These are phyloP conservation scores for Sporothrix curviconia DNA, from an alignment of 2,329 filamentous ascomycete genomes.

Conservation along the genomic window DNA sequence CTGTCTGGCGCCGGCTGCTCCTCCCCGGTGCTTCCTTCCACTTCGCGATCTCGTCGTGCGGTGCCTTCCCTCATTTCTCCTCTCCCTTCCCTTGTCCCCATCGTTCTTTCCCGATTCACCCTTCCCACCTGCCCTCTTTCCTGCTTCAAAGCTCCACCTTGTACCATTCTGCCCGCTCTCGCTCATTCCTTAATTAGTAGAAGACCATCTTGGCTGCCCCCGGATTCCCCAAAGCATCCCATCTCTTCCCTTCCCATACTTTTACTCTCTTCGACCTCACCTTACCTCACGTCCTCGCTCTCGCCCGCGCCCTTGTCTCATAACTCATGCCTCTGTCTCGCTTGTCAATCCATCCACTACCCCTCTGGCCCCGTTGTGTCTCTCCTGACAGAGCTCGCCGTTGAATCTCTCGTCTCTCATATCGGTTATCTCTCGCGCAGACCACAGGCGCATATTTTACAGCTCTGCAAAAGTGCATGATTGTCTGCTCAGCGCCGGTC, in stretches of 20 bases:
- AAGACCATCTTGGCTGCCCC: slow-evolving; percentile 5
- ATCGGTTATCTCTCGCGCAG: not conserved
- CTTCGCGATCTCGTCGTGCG: slow-evolving; percentile 1
- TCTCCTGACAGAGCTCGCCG: no score
- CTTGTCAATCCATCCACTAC: not conserved
- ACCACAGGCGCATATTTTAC: no score
- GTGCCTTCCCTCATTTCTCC: slow-evolving; percentile 1
- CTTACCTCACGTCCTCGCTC: not conserved
- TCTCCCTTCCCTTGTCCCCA: not conserved
- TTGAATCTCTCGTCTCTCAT: no score
- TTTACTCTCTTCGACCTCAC: not conserved
- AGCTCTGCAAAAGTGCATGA: no score
- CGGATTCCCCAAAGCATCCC: not conserved
- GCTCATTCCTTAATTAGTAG: not conserved
- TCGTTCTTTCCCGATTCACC: not conserved
- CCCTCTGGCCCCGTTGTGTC: not conserved
- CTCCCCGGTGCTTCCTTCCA: not conserved
- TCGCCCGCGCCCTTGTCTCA: not conserved
- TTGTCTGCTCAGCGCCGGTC: no score
- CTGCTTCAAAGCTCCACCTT: slow-evolving; percentile 3
- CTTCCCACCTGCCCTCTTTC: not conserved
- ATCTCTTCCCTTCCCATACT: not conserved
- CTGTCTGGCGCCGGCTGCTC: not conserved
- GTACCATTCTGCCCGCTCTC: not conserved
- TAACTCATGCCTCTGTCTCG: not conserved